Conservation (phyloP, 495 filamentous ascomycete species). For the Xylaria venustula region DNA sequence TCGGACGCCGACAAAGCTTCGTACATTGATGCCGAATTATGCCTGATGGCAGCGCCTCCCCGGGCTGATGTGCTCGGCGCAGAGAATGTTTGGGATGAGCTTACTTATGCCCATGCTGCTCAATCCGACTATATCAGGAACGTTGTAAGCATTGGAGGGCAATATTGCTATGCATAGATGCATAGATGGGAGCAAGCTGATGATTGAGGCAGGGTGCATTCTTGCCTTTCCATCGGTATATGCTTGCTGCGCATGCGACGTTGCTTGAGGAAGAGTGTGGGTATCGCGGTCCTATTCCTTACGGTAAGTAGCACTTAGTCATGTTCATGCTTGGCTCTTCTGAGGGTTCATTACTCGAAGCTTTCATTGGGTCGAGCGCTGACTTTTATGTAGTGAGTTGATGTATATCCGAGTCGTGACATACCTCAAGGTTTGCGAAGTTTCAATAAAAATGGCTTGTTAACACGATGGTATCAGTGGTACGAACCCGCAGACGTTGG, state of each 20-base stretch:
- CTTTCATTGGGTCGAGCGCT: no score
- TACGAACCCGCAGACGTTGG: constrained; percentile 43
- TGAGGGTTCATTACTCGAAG: no score
- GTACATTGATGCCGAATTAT: constrained; percentile 47
- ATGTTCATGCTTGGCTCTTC: no score
- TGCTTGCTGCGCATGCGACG: constrained; percentile 42
- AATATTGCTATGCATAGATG: no score
- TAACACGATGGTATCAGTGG: constrained; percentile 41
- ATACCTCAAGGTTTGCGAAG: no score
- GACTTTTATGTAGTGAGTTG: no score
- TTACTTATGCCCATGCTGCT: constrained; percentile 37
- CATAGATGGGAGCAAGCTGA: no score
- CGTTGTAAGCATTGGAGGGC: constrained; percentile 21
- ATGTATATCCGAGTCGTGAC: no score
- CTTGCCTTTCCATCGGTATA: constrained; percentile 53
- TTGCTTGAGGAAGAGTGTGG: constrained; percentile 43
- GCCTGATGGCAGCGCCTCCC: constrained; percentile 39
- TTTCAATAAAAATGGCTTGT: no score
- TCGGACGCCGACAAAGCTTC: constrained; percentile 34
- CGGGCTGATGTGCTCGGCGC: constrained; percentile 30
- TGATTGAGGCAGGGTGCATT: constrained; percentile 32
- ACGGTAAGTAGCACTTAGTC: no score
- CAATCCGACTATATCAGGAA: constrained; percentile 34
- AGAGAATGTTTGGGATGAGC: constrained; percentile 42
- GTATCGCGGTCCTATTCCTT: constrained; percentile 47